A percentile compares a stretch with the other conserved stretches of the same genome.
These are phyloP conservation scores for Ophiostoma populinum DNA, from an alignment of 2,329 filamentous ascomycete genomes.

Conservation along the genomic window DNA sequence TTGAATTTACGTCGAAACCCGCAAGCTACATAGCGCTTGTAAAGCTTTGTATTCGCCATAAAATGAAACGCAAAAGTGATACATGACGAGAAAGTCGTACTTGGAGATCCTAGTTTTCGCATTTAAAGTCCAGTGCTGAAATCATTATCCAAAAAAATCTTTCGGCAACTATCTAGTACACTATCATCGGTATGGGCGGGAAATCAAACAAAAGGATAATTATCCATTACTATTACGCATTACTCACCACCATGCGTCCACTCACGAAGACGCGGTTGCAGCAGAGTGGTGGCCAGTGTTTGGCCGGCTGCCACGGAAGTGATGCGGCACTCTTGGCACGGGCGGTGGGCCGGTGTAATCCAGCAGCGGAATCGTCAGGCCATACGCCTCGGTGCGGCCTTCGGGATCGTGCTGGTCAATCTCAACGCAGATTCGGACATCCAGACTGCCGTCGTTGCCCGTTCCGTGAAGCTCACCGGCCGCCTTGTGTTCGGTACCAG, in stretches of 20 bases:
- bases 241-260: not conserved
- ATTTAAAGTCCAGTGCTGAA: too few relatives aligned
- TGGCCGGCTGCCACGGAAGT: slow-evolving; percentile 7
- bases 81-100: too few relatives aligned
- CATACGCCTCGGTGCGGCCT: slow-evolving; percentile 68
- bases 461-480: slow-evolving; percentile 40
- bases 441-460: slow-evolving; percentile 44
- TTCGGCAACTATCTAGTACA: too few relatives aligned
- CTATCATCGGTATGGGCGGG: too few relatives aligned
- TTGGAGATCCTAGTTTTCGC: too few relatives aligned
- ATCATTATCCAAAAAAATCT: too few relatives aligned
- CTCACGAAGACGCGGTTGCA: slow-evolving; percentile 4
- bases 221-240: not conserved
- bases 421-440: slow-evolving; percentile 76
- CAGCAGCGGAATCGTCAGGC: slow-evolving; percentile 67
- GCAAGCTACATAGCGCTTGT: too few relatives aligned
- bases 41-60: too few relatives aligned
- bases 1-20: too few relatives aligned
- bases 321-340: slow-evolving; percentile 8
- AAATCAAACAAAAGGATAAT: not conserved
- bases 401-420: slow-evolving; percentile 66
- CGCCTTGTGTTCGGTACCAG: slow-evolving; percentile 63
- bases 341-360: slow-evolving; percentile 12
- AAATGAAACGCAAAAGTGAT: too few relatives aligned
- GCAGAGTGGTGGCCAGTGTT: slow-evolving; percentile 5